Evolutionary conservation across 306 rosid species (phyloP).

Genomic region (Prosopis cineraria): DNA sequence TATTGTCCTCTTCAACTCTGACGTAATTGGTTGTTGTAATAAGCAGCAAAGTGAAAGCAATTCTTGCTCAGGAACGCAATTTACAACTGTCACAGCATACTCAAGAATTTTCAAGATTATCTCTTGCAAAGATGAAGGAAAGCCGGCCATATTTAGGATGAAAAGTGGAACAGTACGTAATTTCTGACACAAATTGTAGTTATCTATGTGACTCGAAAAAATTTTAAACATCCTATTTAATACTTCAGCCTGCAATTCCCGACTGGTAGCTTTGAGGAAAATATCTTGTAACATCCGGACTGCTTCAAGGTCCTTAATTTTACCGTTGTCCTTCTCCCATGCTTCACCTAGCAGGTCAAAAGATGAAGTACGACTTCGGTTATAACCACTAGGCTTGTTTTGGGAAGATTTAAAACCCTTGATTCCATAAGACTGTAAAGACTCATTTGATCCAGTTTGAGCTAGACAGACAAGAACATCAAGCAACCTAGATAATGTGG

Average conservation of each 20-base stretch:
- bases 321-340: slow-evolving; percentile 88
- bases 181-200: slow-evolving; percentile 91
- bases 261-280: slow-evolving; percentile 82
- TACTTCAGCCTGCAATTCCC: slow-evolving; percentile 95
- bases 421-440: slow-evolving; percentile 54
- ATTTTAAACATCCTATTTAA: slow-evolving; percentile 93
- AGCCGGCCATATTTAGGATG: slow-evolving; percentile 91
- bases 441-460: slow-evolving; percentile 84
- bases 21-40: slow-evolving; percentile 92
- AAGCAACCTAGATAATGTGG: slow-evolving; percentile 84
- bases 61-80: slow-evolving; percentile 98
- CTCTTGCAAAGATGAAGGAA: slow-evolving; percentile 86
- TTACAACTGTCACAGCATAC: slow-evolving; percentile 98
- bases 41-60: slow-evolving; percentile 98
- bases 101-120: slow-evolving; percentile 96
- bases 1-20: slow-evolving; percentile 85
- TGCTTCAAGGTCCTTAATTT: slow-evolving; percentile 98
- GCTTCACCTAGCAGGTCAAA: slow-evolving; percentile 71
- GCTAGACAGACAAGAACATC: slow-evolving; percentile 95
- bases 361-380: slow-evolving; percentile 72
- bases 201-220: slow-evolving; percentile 94
- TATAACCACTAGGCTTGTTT: slow-evolving; percentile 63
- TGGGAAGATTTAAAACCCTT: slow-evolving; percentile 73
- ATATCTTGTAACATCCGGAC: slow-evolving; percentile 98
- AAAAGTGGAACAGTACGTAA: slow-evolving; percentile 95